Base-by-base conservation (phyloP, 306 rosid genomes). In the Carpinus viminea region DNA sequence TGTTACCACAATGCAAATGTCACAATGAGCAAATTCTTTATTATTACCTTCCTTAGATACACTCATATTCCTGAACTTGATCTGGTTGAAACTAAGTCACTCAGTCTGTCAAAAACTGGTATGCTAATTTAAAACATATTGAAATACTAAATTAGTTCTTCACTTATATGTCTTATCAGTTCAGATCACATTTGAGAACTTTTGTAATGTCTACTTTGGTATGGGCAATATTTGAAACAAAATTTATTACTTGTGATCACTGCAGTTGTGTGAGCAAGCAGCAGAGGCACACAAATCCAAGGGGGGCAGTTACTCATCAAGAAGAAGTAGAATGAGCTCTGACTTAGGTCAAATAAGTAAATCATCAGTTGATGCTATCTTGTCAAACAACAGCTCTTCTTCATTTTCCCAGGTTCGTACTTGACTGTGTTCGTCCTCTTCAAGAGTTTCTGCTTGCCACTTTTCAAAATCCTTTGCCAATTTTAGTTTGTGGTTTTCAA, bases 221-320 rank as follows among this genome's bases (percentile, higher is more conserved):
- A 52, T 69, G 16, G 55, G 31, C 54, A n/a, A 18, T 50, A 46
- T 69, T 62, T 3, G 34, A 57, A 68, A 43, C 74, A 4, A 79
- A 78, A 52, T 75, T 73, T 69, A 54, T 3, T 38, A 68, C 18
- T 53, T 77, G 0, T 79, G 66, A 65, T 57, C 20, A 61, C 68
- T 85, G 88, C 87, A 95, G 98, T 93, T 95, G 88, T 93, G 99
- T 81, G 99, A 95, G 87, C 94, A 83, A 89, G 98, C 99, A 57
- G 98, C 99, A 5, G 99, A 91, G 81, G 95, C 96, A 57, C 97
- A 90, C 90, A 89, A 89, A 82, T 91, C 98, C 74, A 94, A 92
- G 89, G 97, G 87, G 57, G 80, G 4, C 51, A 82, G 86, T 64
- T 90, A 88, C 84, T 84, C 89, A 80, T 88, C 93, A 69, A 90